Evolutionary conservation across 257 asterid genomes (phyloP), one percentile per base, ranked within the genome.

Genomic region (Coffea canephora): DNA sequence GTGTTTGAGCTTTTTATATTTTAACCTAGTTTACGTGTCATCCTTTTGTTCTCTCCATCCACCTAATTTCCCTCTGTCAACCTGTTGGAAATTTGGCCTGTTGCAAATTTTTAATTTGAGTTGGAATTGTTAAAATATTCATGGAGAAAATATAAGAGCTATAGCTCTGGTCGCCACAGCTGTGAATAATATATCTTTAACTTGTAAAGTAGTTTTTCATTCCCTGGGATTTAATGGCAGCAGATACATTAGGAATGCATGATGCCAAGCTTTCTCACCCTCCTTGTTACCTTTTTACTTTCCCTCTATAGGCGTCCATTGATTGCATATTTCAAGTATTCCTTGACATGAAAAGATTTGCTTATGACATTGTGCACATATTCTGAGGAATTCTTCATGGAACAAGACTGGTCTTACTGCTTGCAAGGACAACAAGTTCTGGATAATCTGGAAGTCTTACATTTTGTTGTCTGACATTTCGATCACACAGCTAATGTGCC

Each of bases 281-380:
- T 62, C 73, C 67, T 70, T 77, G 25, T 50, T 21, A 65, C 48
- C 41, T 19, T 59, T 66, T n/a, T 36, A 34, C 43, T 43, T 46
- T 49, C 15, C 6, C 3, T 76, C 18, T 50, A 31, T 79, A n/a
- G 14, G 39, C 65, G 9, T 46, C 23, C 43, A 39, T 39, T 39
- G 50, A 18, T 34, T 48, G 57, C 76, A 11, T 55, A 57, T 45
- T 65, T 61, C n/a, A 23, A 4, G 11, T 31, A 75, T 86, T 83
- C 96, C 97, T 93, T 94, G 84, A 94, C 95, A 43, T 75, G 57
- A 31, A 74, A 79, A 95, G 98, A 90, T 93, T 95, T 83, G 97
- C 99, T 0, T 93, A 95, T n/a, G 99, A 95, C 84, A 84, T 93
- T 31, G 96, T 95, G 82, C 98, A 94, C 82, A 94, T 94, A 75